A percentile compares a stretch with the other conserved stretches of the same genome.
These are phyloP conservation scores for Potentilla sterilis DNA, from an alignment of 306 rosid genomes.

Conservation along the genomic window DNA sequence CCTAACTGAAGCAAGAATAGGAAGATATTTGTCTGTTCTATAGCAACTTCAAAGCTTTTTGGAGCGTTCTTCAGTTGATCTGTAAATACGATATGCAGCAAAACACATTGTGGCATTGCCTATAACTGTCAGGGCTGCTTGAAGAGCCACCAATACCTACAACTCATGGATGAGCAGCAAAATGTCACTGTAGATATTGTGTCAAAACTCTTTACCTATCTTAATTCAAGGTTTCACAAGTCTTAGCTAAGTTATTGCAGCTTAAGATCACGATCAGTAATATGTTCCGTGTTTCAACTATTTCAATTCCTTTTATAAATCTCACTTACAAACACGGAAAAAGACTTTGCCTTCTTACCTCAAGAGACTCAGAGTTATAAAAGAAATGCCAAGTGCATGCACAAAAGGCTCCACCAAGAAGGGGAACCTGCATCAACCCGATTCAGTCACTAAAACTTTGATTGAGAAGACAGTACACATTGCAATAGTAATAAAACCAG, in stretches of 20 bases:
- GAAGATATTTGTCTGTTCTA: conserved; percentile 5
- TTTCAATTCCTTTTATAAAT: conserved; percentile 3
- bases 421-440: conserved; percentile 62
- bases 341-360: conserved; percentile 37
- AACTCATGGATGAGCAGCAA: conserved; percentile 28
- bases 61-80: conserved; percentile 60
- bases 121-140: conserved; percentile 80
- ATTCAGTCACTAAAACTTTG: background rate
- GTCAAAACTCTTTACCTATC: conserved; percentile 9
- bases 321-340: background rate
- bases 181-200: conserved; percentile 18
- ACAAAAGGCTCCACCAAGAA: conserved; percentile 91
- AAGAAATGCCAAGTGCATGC: conserved; percentile 99
- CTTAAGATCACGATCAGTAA: background rate
- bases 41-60: conserved; percentile 43
- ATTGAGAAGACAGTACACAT: background rate
- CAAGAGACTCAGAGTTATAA: conserved; percentile 82
- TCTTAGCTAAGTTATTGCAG: background rate
- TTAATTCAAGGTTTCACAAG: conserved; percentile 14
- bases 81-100: conserved; percentile 85
- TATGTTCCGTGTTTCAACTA: background rate
- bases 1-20: conserved; percentile 20
- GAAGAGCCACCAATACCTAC: conserved; percentile 93
- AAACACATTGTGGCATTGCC: conserved; percentile 89
- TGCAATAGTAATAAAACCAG: background rate